These are phyloP conservation scores for Geotrichum reessii DNA, from an alignment of 1,139 yeast genomes.

Conservation along the genomic window DNA sequence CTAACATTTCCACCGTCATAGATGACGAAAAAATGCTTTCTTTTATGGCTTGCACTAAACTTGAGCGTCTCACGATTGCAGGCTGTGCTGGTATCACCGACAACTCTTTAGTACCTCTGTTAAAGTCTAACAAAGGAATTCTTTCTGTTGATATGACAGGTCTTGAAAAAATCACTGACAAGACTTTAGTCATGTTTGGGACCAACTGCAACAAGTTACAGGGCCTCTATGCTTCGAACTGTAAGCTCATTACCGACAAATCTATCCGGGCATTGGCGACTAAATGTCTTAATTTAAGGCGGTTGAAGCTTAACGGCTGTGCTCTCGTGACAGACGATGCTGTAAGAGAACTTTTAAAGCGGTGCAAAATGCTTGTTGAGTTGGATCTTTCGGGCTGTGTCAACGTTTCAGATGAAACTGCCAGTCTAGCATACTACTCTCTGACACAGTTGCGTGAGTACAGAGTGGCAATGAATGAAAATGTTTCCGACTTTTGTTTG, in stretches of 20 bases:
- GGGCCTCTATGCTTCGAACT: slow-evolving; percentile 86
- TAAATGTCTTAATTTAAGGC: slow-evolving; percentile 68
- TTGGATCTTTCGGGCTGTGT: slow-evolving; percentile 82
- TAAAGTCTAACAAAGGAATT: slow-evolving; percentile 59
- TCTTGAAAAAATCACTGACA: slow-evolving; percentile 63
- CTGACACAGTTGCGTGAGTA: slow-evolving; percentile 75
- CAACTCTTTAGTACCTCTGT: slow-evolving; percentile 53
- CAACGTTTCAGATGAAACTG: slow-evolving; percentile 59
- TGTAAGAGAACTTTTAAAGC: slow-evolving; percentile 54
- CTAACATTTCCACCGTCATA: slow-evolving; percentile 64
- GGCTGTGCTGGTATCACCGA: slow-evolving; percentile 67
- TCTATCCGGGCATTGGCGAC: slow-evolving; percentile 58
- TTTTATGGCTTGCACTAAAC: slow-evolving; percentile 50
- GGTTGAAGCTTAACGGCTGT: slow-evolving; percentile 78
- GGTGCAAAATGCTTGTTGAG: slow-evolving; percentile 79
- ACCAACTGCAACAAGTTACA: slow-evolving; percentile 68
- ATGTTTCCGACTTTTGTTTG: slow-evolving; percentile 49
- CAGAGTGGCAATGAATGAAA: slow-evolving; percentile 67
- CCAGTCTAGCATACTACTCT: slow-evolving; percentile 56
- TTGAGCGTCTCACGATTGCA: slow-evolving; percentile 81
- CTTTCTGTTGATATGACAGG: slow-evolving; percentile 89
- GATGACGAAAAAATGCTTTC: slow-evolving; percentile 50
- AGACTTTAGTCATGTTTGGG: slow-evolving; percentile 66
- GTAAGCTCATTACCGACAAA: slow-evolving; percentile 59
- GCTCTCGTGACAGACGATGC: slow-evolving; percentile 62